Conservation (phyloP, 73 alveolate species). For the Tetrahymena borealis region DNA sequence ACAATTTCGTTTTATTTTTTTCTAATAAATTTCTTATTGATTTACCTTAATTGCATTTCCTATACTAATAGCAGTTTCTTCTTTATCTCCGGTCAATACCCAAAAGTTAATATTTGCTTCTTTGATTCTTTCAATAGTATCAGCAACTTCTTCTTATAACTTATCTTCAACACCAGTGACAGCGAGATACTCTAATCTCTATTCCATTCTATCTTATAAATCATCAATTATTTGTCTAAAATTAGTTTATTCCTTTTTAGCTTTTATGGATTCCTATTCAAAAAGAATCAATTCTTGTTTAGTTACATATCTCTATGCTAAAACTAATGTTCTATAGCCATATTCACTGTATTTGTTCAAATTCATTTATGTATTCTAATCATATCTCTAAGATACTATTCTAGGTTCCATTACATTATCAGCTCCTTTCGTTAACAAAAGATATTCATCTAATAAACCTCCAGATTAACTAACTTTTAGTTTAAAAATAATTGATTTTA, state of each 20-base stretch:
- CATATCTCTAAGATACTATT: neutral
- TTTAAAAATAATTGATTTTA: too few species aligned
- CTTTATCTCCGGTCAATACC: constrained; percentile 96
- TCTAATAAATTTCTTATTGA: too few species aligned
- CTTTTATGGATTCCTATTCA: constrained; percentile 45
- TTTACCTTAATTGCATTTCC: constrained; percentile 72
- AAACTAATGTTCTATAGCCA: constrained; percentile 88
- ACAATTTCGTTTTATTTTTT: constrained; percentile 40
- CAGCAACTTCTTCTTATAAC: constrained; percentile 96
- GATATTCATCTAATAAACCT: constrained; percentile 38
- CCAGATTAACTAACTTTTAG: constrained; percentile 25
- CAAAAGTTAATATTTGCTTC: constrained; percentile 88
- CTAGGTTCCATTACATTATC: constrained; percentile 79
- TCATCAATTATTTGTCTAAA: constrained; percentile 33
- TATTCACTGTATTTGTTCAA: constrained; percentile 66
- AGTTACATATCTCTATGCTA: constrained; percentile 61
- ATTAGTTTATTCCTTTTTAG: constrained; percentile 3
- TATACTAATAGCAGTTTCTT: constrained; percentile 83
- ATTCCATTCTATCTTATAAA: constrained; percentile 67
- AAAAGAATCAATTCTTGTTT: constrained; percentile 48
- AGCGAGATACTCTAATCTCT: constrained; percentile 75
- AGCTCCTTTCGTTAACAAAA: constrained; percentile 85
- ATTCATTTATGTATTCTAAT: constrained; percentile 13
- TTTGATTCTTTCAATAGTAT: constrained; percentile 80
- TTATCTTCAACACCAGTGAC: constrained; percentile 96